Evolutionary conservation across 2,329 filamentous ascomycete genomes (phyloP).

Genomic region (Colletotrichum scovillei): DNA sequence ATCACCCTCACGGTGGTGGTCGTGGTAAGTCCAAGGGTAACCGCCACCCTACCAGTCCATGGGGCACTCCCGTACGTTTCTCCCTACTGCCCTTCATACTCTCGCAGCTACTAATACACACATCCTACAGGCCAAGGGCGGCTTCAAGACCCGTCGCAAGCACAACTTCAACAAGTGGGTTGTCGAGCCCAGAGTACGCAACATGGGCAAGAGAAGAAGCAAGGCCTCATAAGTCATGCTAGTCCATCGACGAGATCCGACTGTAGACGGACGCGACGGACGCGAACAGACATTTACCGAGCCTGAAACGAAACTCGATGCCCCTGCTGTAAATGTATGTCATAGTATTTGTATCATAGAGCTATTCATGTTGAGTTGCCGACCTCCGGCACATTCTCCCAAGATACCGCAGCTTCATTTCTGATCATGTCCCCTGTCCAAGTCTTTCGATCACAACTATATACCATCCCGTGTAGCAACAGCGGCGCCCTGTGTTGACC

Average conservation of each 20-base stretch:
- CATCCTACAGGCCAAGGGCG: conserved; percentile 74
- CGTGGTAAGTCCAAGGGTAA: conserved; percentile 99
- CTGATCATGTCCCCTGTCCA: not conserved
- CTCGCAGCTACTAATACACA: conserved; percentile 42
- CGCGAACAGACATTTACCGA: not conserved
- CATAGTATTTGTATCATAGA: conserved; percentile 34
- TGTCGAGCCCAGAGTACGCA: conserved; percentile 83
- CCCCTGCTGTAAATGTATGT: conserved; percentile 27
- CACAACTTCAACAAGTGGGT: conserved; percentile 93
- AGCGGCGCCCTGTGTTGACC: not conserved
- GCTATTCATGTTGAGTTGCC: conserved; percentile 1
- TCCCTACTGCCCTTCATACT: not conserved
- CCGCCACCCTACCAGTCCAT: conserved; percentile 92
- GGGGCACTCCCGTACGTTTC: conserved; percentile 88
- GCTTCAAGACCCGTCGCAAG: conserved; percentile 92
- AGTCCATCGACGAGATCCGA: not conserved
- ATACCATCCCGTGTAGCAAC: not conserved
- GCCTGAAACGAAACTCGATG: not conserved
- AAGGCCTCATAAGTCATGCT: conserved; percentile 53
- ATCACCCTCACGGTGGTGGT: conserved; percentile 99
- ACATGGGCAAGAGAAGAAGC: conserved; percentile 87
- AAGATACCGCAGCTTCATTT: conserved; percentile 5
- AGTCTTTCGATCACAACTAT: not conserved
- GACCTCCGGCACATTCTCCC: not conserved
- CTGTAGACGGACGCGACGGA: not conserved